A percentile compares a stretch with the other conserved stretches of the same genome.
These are phyloP conservation scores for Tricholoma saponaceum DNA, from an alignment of 768 basidiomycete genomes.

Conservation along the genomic window DNA sequence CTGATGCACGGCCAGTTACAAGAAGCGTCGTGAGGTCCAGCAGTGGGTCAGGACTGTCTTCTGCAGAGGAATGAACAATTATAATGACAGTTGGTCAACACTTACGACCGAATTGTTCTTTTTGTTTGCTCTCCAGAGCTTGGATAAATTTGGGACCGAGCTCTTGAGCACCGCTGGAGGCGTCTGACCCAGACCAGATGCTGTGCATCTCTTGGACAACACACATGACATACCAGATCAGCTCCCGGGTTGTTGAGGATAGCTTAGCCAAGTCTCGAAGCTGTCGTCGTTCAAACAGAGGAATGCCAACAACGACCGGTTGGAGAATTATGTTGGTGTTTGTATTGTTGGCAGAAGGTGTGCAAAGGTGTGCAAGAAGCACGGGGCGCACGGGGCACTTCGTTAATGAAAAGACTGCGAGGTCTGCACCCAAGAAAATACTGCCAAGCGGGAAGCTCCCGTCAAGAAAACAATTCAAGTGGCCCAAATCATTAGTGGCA, in stretches of 20 bases:
- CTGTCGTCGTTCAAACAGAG: conserved; percentile 52
- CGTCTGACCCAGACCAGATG: conserved; percentile 71
- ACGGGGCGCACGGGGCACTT: conserved; percentile 44
- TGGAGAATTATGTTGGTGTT: conserved; percentile 27
- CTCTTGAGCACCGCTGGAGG: conserved; percentile 61
- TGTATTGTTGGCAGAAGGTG: conserved; percentile 18
- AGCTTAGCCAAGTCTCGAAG: conserved; percentile 67
- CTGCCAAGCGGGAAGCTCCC: conserved; percentile 71
- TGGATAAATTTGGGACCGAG: conserved; percentile 72
- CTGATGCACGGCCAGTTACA: conserved; percentile 67
- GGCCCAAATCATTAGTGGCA: conserved; percentile 54
- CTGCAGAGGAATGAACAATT: conserved; percentile 30
- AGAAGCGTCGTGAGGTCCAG: conserved; percentile 70
- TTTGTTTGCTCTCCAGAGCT: conserved; percentile 59
- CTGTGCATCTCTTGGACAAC: conserved; percentile 69
- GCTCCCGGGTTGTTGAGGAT: conserved; percentile 65
- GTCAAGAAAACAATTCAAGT: conserved; percentile 65
- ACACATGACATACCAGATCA: conserved; percentile 68
- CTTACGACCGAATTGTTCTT: conserved; percentile 65
- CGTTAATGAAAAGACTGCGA: conserved; percentile 33
- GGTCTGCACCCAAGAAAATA: conserved; percentile 32
- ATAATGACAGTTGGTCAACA: conserved; percentile 3
- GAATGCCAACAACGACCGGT: conserved; percentile 48
- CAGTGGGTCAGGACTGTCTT: conserved; percentile 57
- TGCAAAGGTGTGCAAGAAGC: conserved; percentile 46